Evolutionary conservation across 257 asterid species (phyloP).

Genomic region (Fraxinus quadrangulata): DNA sequence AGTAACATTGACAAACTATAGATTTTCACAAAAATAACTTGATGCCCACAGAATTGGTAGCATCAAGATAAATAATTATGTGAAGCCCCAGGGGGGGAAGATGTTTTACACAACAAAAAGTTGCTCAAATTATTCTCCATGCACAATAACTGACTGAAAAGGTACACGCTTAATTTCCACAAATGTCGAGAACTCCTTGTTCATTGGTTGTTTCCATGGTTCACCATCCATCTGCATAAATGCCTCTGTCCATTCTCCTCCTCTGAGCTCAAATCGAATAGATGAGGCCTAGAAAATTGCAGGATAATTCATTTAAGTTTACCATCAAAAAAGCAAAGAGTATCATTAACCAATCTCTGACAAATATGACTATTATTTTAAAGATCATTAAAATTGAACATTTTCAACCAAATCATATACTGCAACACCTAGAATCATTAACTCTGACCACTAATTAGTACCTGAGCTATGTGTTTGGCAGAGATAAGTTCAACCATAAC

Average conservation of each 20-base stretch:
- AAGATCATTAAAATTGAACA: neutral
- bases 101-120: slow-evolving; percentile 9
- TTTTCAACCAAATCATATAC: neutral
- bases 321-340: neutral
- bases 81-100: neutral
- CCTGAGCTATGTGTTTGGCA: slow-evolving; percentile 94
- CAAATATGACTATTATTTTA: neutral
- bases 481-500: slow-evolving; percentile 87
- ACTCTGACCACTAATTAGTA: slow-evolving; percentile 24
- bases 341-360: neutral
- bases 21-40: slow-evolving; percentile 35
- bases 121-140: slow-evolving; percentile 40
- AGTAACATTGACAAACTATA: slow-evolving; percentile 34
- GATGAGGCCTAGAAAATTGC: slow-evolving; percentile 56
- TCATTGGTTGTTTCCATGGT: slow-evolving; percentile 90
- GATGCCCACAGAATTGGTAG: slow-evolving; percentile 11
- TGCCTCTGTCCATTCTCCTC: slow-evolving; percentile 85
- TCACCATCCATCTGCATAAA: slow-evolving; percentile 93
- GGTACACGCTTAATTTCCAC: slow-evolving; percentile 69
- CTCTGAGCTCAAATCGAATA: slow-evolving; percentile 83
- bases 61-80: slow-evolving; percentile 25
- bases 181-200: slow-evolving; percentile 68
- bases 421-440: neutral
- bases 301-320: slow-evolving; percentile 19
- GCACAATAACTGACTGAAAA: slow-evolving; percentile 62